Evolutionary conservation across 306 rosid species (phyloP), one percentile per base, ranked within the genome.

Genomic region (Glycine latifolia): DNA sequence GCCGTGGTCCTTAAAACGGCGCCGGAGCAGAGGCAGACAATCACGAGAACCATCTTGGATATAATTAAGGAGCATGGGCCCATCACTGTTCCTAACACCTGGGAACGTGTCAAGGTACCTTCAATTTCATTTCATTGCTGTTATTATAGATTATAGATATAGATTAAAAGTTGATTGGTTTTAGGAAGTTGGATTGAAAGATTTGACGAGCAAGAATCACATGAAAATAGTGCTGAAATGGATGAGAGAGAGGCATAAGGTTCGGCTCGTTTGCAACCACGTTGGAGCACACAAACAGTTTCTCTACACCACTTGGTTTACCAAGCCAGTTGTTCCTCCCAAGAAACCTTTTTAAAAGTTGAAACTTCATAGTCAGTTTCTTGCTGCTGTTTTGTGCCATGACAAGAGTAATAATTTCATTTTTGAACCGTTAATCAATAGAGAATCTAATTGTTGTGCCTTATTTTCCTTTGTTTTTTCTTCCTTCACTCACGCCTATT

Each of bases 201-300:
- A 94, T 48, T 86, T 94, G 85, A 77, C 89, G 3, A 87, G 98
- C 92, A 94, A 91, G 87, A 91, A 89, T 85, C 98, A 92, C 58
- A 92, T 94, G 97, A 92, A 94, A 81, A 75, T 89, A 68, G 87
- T 94, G 52, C 66, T 94, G 86, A 94, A 92, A 84, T 94, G 98
- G 98, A 91, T 94, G 98, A 90, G 94, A 84, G 94, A 94, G 86
- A 88, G 97, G 79, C 97, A 94, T 84, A 94, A 90, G 94, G 83
- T 92, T 61, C 91, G 92, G 16, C 89, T 87, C 33, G 75, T 94
- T 58, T 94, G 98, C 90, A 90, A 92, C 89, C 98, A 90, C 66
- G 89, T 84, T 4, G 97, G 97, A 8, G 87, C 92, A 67, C 89
- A 91, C 39, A 94, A 94, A 81, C 98, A 92, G 85, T 94, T 92